Conservation (phyloP, 1,284 basidiomycete species). For the Trichosporon sp. region DNA sequence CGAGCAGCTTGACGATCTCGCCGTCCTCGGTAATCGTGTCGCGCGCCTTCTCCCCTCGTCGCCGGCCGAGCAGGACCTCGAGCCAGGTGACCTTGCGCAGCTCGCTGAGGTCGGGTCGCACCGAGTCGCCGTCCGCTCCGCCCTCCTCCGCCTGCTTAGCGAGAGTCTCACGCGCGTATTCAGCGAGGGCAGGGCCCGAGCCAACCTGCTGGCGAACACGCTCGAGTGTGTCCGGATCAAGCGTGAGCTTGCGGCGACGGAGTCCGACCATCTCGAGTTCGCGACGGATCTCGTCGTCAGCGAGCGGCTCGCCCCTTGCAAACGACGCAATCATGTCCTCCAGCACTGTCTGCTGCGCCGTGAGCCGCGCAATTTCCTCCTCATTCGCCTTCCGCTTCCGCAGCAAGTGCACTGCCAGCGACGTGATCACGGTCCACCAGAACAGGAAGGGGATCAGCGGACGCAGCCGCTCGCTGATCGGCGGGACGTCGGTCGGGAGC, state of each 20-base stretch:
- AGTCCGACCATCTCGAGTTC: conserved; percentile 48
- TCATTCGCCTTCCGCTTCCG: conserved; percentile 26
- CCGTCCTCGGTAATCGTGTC: background rate
- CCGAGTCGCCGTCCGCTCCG: conserved; percentile 22
- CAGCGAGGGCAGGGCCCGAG: background rate
- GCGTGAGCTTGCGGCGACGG: conserved; percentile 13
- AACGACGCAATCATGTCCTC: conserved; percentile 28
- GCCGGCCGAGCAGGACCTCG: conserved; percentile 39
- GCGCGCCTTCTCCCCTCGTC: conserved; percentile 24
- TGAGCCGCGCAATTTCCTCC: conserved; percentile 25
- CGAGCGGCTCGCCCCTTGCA: conserved; percentile 20
- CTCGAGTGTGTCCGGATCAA: background rate
- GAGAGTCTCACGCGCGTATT: background rate
- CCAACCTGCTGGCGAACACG: background rate
- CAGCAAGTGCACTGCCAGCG: conserved; percentile 40
- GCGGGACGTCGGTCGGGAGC: conserved; percentile 22
- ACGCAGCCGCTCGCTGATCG: conserved; percentile 35
- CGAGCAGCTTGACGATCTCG: conserved; percentile 15
- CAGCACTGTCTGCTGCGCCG: conserved; percentile 39
- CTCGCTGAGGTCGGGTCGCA: conserved; percentile 21
- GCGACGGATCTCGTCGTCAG: conserved; percentile 36
- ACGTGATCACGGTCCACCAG: conserved; percentile 45
- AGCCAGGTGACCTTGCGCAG: conserved; percentile 35
- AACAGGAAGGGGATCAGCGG: conserved; percentile 45
- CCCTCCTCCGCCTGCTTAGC: background rate